phyloP scores from a whole-genome alignment of 768 basidiomycete species.

The Fibroporia radiculosa region DNA sequence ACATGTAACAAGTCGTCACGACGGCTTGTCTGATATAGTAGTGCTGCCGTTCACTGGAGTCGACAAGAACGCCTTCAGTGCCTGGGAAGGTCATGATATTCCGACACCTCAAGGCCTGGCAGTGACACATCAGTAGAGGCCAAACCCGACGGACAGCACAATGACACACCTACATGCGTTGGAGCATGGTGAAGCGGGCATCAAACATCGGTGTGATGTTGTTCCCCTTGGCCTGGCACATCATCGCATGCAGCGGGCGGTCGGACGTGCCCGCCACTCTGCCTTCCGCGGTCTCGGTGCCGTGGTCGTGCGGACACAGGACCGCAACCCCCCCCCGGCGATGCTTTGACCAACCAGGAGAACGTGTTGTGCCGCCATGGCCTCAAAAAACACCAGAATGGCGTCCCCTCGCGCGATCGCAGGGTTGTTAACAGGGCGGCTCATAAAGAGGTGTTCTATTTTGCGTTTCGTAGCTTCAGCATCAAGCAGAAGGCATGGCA shows the following conservation, averaged over 20 bases:
- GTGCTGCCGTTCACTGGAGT: too few species aligned
- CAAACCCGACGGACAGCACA: too few species aligned
- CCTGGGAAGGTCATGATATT: too few species aligned
- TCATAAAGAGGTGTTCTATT: slow-evolving; percentile 55
- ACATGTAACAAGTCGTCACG: too few species aligned
- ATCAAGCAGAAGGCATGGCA: slow-evolving; percentile 48
- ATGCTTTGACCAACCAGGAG: slow-evolving; percentile 57
- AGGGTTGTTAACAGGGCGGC: slow-evolving; percentile 55
- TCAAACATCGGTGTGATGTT: slow-evolving; percentile 66
- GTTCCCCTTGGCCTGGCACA: slow-evolving; percentile 50
- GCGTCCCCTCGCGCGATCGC: slow-evolving; percentile 54
- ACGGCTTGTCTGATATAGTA: too few species aligned
- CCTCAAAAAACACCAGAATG: slow-evolving; percentile 63
- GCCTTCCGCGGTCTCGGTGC: slow-evolving; percentile 38
- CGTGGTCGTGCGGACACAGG: slow-evolving; percentile 61
- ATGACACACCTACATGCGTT: too few species aligned
- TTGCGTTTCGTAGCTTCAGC: slow-evolving; percentile 50
- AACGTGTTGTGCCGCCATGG: slow-evolving; percentile 52
- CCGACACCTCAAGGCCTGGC: too few species aligned
- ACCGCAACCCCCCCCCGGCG: slow-evolving; percentile 41
- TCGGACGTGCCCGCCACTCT: slow-evolving; percentile 59
- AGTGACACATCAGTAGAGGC: too few species aligned
- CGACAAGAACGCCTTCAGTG: too few species aligned
- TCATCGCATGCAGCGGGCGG: slow-evolving; percentile 53
- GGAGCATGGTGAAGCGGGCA: slow-evolving; percentile 47